A percentile compares a stretch with the other conserved stretches of the same genome.
These are phyloP conservation scores for Capsicum pubescens DNA, from an alignment of 257 asterid genomes.

Conservation along the genomic window DNA sequence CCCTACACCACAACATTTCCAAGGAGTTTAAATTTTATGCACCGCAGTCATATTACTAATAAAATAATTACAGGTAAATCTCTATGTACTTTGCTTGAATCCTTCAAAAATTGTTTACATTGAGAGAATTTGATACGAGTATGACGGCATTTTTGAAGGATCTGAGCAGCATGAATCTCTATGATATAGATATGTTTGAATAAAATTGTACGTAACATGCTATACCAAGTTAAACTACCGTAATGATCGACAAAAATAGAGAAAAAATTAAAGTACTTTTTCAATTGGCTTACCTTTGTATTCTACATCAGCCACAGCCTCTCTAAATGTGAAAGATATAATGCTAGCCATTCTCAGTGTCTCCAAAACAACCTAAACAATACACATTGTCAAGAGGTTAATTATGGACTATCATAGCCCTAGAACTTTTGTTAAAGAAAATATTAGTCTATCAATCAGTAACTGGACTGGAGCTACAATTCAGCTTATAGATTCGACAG, in stretches of 20 bases:
- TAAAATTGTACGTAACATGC: too few relatives aligned
- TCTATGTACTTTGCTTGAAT: not conserved
- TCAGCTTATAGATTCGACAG: not conserved
- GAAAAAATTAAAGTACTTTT: not conserved
- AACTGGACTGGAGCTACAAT: not conserved
- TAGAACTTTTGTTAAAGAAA: not conserved
- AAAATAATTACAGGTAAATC: not conserved
- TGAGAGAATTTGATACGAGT: not conserved
- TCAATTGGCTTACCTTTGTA: constrained; percentile 59
- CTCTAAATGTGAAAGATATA: constrained; percentile 86
- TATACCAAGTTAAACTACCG: not conserved
- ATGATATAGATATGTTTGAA: not conserved
- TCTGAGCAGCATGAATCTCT: not conserved
- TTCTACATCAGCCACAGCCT: constrained; percentile 82
- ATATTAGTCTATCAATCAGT: not conserved
- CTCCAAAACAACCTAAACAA: constrained; percentile 69
- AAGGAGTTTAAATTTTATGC: not conserved
- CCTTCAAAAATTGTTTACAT: not conserved
- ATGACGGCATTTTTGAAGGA: not conserved
- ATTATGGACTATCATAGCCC: not conserved
- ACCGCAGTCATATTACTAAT: not conserved
- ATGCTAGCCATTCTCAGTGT: constrained; percentile 84
- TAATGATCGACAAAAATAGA: not conserved
- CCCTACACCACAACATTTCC: constrained; percentile 43
- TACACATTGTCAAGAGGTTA: not conserved